Conservation (phyloP, 140 eudicot species). For the Stevia rebaudiana region DNA sequence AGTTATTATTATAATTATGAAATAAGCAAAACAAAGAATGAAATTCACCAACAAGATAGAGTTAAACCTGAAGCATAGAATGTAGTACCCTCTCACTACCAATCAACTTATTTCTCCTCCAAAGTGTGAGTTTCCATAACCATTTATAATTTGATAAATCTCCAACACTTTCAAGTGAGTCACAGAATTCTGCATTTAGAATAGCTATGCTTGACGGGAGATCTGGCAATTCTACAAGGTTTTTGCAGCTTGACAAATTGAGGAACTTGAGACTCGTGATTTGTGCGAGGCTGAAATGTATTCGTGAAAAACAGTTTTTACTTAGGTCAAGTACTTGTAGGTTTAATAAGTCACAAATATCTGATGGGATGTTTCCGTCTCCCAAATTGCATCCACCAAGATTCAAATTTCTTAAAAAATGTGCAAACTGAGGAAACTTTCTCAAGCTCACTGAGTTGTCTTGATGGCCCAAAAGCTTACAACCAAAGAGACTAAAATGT, state of each 20-base stretch:
- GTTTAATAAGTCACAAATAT: not conserved
- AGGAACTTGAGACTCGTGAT: not conserved
- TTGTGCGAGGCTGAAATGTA: not conserved
- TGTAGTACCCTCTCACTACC: not conserved
- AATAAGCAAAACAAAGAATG: too few relatives aligned
- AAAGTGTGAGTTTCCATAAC: not conserved
- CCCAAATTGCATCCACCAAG: not conserved
- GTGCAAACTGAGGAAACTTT: not conserved
- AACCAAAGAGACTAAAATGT: too few relatives aligned
- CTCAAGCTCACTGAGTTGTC: not conserved
- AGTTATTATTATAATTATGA: too few relatives aligned
- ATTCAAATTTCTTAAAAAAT: not conserved
- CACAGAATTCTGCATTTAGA: not conserved
- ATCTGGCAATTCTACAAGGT: slow-evolving; percentile 1
- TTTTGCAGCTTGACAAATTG: not conserved
- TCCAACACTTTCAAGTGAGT: not conserved
- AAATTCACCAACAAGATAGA: too few relatives aligned
- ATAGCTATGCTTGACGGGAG: slow-evolving; percentile 5
- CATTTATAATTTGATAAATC: not conserved
- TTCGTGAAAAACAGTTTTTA: not conserved
- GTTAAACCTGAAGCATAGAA: too few relatives aligned
- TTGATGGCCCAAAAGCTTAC: too few relatives aligned
- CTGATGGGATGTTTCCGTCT: not conserved
- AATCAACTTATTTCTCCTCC: not conserved
- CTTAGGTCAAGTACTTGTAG: not conserved